These are phyloP conservation scores for Botrytis medusae DNA, from an alignment of 2,329 filamentous ascomycete genomes.

Conservation along the genomic window DNA sequence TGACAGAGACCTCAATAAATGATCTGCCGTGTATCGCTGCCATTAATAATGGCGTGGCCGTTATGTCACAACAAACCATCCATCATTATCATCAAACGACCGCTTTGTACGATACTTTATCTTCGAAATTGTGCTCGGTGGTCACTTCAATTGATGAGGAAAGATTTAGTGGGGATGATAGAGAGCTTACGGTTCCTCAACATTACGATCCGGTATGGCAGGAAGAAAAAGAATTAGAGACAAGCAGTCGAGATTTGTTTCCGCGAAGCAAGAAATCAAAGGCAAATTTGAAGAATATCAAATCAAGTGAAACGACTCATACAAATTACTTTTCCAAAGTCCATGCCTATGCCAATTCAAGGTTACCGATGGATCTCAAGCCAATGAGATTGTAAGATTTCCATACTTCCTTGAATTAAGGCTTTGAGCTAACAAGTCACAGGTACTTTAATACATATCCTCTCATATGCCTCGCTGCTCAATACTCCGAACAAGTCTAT, in stretches of 20 bases:
- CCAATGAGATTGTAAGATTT: conserved; percentile 59
- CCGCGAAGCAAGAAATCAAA: conserved; percentile 38
- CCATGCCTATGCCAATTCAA: conserved; percentile 75
- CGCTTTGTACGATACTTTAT: conserved; percentile 59
- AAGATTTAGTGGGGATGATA: conserved; percentile 52
- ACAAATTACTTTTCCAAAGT: conserved; percentile 72
- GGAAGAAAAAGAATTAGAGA: conserved; percentile 29
- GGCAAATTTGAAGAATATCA: conserved; percentile 41
- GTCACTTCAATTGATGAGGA: conserved; percentile 73
- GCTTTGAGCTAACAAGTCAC: background rate
- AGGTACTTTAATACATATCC: conserved; percentile 75
- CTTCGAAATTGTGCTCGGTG: conserved; percentile 62
- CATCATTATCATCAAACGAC: conserved; percentile 49
- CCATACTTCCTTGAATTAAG: background rate
- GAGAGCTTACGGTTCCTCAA: conserved; percentile 46
- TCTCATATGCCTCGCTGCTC: conserved; percentile 74
- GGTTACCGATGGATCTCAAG: conserved; percentile 65
- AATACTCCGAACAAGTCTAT: conserved; percentile 76
- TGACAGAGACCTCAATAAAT: conserved; percentile 42
- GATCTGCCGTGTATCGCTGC: conserved; percentile 40
- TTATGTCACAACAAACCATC: conserved; percentile 46
- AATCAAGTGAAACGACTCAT: conserved; percentile 44
- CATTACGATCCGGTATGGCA: conserved; percentile 28
- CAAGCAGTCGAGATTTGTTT: conserved; percentile 24
- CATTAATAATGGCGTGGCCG: conserved; percentile 47